These are phyloP conservation scores for Ploettnerulaceae sp. DNA, from an alignment of 2,329 filamentous ascomycete genomes.

Conservation along the genomic window DNA sequence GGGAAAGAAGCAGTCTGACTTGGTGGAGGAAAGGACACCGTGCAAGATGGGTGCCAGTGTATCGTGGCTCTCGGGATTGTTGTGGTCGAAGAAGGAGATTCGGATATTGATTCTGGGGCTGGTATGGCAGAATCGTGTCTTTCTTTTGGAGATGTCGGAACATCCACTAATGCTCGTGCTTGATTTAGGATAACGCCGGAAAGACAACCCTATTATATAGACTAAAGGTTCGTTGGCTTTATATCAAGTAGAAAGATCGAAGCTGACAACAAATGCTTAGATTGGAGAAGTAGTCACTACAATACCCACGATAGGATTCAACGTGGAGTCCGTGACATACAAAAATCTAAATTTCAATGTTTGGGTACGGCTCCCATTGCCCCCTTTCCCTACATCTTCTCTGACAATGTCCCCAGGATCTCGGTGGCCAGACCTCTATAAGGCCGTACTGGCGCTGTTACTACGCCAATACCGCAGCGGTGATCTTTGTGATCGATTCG, in stretches of 20 bases:
- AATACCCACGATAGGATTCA: conserved; percentile 98
- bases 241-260: not conserved
- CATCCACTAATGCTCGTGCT: conserved; percentile 1
- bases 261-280: conserved; percentile 42
- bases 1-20: conserved; percentile 5
- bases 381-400: not conserved
- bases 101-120: conserved; percentile 90
- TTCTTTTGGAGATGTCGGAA: not conserved
- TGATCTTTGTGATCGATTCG: conserved; percentile 97
- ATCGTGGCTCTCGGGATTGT: conserved; percentile 65
- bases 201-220: conserved; percentile 97
- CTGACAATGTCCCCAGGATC: conserved; percentile 53
- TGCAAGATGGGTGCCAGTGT: conserved; percentile 58
- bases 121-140: conserved; percentile 49
- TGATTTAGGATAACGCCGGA: conserved; percentile 85
- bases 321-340: conserved; percentile 97
- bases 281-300: conserved; percentile 98
- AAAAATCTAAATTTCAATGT: conserved; percentile 98
- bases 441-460: conserved; percentile 99
- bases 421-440: conserved; percentile 97
- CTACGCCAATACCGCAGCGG: conserved; percentile 96
- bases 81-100: conserved; percentile 97
- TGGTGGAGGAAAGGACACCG: conserved; percentile 20
- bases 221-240: conserved; percentile 63
- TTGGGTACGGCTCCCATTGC: conserved; percentile 57